Evolutionary conservation across 495 filamentous ascomycete species (phyloP).

Genomic region (Trichoderma reesei): DNA sequence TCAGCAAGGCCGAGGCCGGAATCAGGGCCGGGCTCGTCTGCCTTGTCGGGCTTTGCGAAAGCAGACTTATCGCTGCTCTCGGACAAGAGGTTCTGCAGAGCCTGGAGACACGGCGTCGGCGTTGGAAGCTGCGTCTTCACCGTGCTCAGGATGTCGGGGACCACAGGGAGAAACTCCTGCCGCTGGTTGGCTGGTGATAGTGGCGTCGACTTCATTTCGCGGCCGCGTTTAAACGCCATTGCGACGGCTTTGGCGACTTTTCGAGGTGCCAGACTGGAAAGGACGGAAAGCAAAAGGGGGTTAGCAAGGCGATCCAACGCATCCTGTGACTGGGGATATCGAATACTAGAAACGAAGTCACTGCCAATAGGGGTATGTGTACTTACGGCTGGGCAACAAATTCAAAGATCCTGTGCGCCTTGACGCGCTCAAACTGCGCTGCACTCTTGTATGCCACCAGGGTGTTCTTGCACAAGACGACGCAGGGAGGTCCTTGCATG

Average conservation of each 20-base stretch:
- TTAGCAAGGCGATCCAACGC: not conserved
- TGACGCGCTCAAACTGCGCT: conserved; percentile 13
- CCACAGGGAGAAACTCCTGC: not conserved
- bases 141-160: not conserved
- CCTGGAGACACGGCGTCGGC: not conserved
- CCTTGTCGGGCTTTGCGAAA: not conserved
- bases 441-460: conserved; percentile 20
- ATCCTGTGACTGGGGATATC: not conserved
- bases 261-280: conserved; percentile 42
- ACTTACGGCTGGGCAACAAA: conserved; percentile 26
- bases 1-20: not conserved
- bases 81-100: not conserved
- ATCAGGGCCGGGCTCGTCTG: not conserved
- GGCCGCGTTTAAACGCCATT: conserved; percentile 24
- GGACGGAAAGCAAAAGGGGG: not conserved
- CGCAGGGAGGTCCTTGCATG: conserved; percentile 9
- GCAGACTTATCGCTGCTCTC: not conserved
- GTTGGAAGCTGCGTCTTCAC: not conserved
- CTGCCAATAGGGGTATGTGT: not conserved
- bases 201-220: conserved; percentile 9
- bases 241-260: conserved; percentile 50
- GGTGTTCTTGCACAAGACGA: conserved; percentile 19
- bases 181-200: not conserved
- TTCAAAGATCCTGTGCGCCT: conserved; percentile 18
- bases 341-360: not conserved